These are phyloP conservation scores for Candida yuanshanica DNA, from an alignment of 805 yeast genomes.

Conservation along the genomic window DNA sequence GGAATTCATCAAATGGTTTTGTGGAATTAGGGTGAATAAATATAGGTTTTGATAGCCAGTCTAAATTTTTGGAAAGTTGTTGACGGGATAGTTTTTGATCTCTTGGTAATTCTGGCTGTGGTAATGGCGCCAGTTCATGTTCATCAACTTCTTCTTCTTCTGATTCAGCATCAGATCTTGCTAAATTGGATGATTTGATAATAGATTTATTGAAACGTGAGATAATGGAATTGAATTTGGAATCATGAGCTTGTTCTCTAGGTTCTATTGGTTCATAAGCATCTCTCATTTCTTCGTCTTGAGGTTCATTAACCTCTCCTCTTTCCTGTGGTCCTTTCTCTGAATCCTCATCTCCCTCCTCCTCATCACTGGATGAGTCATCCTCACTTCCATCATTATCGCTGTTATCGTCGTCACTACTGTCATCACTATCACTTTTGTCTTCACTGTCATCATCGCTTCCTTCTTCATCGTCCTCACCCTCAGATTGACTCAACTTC, in stretches of 20 bases:
- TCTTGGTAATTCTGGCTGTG: conserved; percentile 71
- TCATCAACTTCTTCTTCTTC: conserved; percentile 24
- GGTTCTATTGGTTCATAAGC: conserved; percentile 15
- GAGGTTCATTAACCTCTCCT: conserved; percentile 11
- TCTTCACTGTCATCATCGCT: conserved; percentile 13
- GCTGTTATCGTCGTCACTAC: conserved; percentile 16
- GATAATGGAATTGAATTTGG: conserved; percentile 47
- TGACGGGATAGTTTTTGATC: conserved; percentile 37
- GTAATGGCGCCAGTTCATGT: conserved; percentile 63
- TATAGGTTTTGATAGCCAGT: conserved; percentile 66
- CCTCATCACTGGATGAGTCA: conserved; percentile 5
- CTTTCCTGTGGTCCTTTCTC: conserved; percentile 5
- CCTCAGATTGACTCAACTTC: conserved; percentile 11
- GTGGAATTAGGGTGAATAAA: conserved; percentile 44
- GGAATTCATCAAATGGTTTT: conserved; percentile 44
- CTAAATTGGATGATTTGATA: conserved; percentile 11
- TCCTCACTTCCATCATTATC: not conserved
- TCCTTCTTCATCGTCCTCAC: conserved; percentile 3
- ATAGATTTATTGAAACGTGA: conserved; percentile 46
- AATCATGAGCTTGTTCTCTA: conserved; percentile 18
- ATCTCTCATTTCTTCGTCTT: conserved; percentile 12
- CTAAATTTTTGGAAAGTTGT: conserved; percentile 33
- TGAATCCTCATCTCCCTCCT: conserved; percentile 2
- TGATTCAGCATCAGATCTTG: conserved; percentile 9
- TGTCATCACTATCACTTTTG: conserved; percentile 18